Percentiles rank a stretch among this genome's conserved stretches.
These are phyloP conservation scores for Grigorovia transvaalensis DNA, from an alignment of 805 yeast species.

Conservation along the genomic window DNA sequence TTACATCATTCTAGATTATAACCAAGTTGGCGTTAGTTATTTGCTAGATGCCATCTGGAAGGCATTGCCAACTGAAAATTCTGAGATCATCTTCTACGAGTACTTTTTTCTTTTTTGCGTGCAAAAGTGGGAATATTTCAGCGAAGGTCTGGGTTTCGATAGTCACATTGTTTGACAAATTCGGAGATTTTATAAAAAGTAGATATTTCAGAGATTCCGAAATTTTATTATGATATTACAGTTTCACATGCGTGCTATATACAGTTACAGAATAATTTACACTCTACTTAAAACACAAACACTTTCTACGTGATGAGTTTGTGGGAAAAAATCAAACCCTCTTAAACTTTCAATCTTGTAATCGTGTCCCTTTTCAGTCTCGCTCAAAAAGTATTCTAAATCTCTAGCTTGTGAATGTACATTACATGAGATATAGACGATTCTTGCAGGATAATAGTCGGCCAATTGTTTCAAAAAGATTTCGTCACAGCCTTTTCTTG, in stretches of 20 bases:
- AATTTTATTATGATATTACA: too few relatives aligned
- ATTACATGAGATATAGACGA: conserved; percentile 94
- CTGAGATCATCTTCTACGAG: background rate
- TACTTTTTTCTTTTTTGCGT: background rate
- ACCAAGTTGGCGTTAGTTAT: background rate
- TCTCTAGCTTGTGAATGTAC: conserved; percentile 98
- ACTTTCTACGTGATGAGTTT: conserved; percentile 86
- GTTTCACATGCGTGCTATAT: background rate
- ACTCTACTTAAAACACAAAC: conserved; percentile 55
- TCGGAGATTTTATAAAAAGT: too few relatives aligned
- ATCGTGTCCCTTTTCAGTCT: conserved; percentile 48
- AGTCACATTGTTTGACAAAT: too few relatives aligned
- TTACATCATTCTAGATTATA: background rate
- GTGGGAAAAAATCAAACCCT: conserved; percentile 96
- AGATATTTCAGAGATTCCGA: too few relatives aligned
- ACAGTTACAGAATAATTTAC: background rate
- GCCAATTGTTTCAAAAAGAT: conserved; percentile 78
- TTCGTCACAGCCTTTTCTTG: conserved; percentile 93
- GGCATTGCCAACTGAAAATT: background rate
- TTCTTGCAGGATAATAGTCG: conserved; percentile 69
- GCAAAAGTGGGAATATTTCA: too few relatives aligned
- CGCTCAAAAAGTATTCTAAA: conserved; percentile 65
- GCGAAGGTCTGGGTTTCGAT: too few relatives aligned
- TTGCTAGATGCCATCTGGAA: background rate
- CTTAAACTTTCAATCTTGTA: conserved; percentile 73